Conservation (phyloP, 345 rosid species). For the Populus nigra region DNA sequence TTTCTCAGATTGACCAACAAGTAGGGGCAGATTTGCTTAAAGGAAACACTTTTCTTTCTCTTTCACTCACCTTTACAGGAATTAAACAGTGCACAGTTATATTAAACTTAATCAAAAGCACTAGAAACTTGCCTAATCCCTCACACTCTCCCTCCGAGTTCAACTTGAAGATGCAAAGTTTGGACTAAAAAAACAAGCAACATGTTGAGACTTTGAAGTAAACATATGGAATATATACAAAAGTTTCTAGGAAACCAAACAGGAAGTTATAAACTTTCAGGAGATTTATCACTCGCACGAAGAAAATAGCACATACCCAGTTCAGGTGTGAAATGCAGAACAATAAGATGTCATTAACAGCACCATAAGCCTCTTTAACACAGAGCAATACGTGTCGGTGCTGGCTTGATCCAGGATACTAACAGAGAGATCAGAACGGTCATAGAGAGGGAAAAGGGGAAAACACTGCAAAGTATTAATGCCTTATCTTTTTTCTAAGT, state of each 20-base stretch:
- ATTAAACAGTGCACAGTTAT: slow-evolving; percentile 13
- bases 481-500: neutral
- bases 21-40: neutral
- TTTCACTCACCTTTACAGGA: neutral
- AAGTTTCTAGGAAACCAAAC: slow-evolving; percentile 18
- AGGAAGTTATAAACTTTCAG: slow-evolving; percentile 2
- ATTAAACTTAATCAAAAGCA: neutral
- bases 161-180: slow-evolving; percentile 2
- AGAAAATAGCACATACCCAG: slow-evolving; percentile 17
- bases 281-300: neutral
- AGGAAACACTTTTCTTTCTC: neutral
- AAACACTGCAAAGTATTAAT: neutral
- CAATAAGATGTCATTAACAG: slow-evolving; percentile 12
- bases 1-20: neutral
- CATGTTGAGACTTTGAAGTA: neutral
- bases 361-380: slow-evolving; percentile 1
- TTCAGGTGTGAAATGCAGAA: slow-evolving; percentile 22
- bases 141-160: neutral
- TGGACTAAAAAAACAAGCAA: neutral
- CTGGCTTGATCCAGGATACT: neutral
- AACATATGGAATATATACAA: neutral
- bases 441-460: neutral
- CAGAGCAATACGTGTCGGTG: slow-evolving; percentile 34
- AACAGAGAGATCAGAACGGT: slow-evolving; percentile 15
- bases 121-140: neutral